Evolutionary conservation across 192 early-diverging fungal genomes (phyloP).

Genomic region (Gamsiella multidivaricata): DNA sequence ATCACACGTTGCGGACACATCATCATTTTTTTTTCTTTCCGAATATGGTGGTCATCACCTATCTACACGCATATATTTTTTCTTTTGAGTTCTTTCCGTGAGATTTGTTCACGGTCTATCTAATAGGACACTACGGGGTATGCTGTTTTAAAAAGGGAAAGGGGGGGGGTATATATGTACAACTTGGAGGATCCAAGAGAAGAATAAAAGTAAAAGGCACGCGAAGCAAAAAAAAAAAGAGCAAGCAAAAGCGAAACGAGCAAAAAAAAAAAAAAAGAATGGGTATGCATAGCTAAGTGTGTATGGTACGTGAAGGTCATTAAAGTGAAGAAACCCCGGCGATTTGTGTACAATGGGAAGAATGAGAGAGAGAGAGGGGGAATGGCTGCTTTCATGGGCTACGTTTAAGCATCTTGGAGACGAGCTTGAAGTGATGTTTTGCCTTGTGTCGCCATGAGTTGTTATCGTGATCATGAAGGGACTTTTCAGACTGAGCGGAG

Average conservation of each 20-base stretch:
- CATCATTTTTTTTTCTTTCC: too few species aligned
- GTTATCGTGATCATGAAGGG: conserved; percentile 13
- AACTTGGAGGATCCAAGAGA: conserved; percentile 1
- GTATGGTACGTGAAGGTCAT: too few species aligned
- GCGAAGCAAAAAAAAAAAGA: conserved; percentile 3
- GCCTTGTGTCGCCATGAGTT: conserved; percentile 44
- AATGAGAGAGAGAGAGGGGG: not conserved
- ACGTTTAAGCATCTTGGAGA: conserved; percentile 53
- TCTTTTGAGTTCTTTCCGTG: too few species aligned
- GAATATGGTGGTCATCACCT: too few species aligned
- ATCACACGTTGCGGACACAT: too few species aligned
- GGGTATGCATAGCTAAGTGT: too few species aligned
- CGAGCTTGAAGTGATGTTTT: conserved; percentile 48
- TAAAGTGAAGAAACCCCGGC: not conserved
- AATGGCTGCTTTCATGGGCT: conserved; percentile 18
- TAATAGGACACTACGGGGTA: too few species aligned
- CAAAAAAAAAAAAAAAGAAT: conserved; percentile 1
- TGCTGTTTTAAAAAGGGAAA: not conserved
- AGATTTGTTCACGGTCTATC: not conserved
- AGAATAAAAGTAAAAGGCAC: not conserved
- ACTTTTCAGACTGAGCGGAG: conserved; percentile 28
- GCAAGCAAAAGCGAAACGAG: conserved; percentile 2
- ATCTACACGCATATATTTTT: too few species aligned
- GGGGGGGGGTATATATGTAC: not conserved
- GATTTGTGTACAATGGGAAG: not conserved